Evolutionary conservation across 1,284 basidiomycete species (phyloP).

Genomic region (Cutaneotrichosporon cutaneum): DNA sequence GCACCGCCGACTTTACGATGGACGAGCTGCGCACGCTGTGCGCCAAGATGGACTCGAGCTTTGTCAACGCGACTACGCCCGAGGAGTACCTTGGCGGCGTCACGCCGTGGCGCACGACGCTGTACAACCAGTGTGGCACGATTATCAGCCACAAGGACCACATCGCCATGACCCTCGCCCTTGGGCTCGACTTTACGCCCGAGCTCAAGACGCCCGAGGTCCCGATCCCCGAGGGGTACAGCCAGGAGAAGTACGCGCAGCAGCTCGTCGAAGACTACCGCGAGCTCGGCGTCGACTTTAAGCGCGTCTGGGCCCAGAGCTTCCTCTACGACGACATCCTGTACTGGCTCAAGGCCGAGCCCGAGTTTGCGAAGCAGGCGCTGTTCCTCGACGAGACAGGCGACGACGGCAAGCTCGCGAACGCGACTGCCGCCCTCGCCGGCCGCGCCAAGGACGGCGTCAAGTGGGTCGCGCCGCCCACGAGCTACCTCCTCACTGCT

Average conservation of each 20-base stretch:
- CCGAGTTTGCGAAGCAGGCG: conserved; percentile 24
- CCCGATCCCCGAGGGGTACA: conserved; percentile 27
- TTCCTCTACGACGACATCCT: conserved; percentile 26
- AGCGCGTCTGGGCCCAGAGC: conserved; percentile 25
- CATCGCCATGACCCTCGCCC: conserved; percentile 18
- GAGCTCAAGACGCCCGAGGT: conserved; percentile 27
- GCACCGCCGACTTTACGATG: conserved; percentile 27
- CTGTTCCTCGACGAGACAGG: conserved; percentile 23
- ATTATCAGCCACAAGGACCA: conserved; percentile 24
- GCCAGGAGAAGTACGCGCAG: conserved; percentile 24
- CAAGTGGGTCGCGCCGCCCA: conserved; percentile 20
- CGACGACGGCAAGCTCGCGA: conserved; percentile 8
- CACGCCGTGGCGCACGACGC: conserved; percentile 17
- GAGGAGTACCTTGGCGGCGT: conserved; percentile 22
- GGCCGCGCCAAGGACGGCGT: conserved; percentile 21
- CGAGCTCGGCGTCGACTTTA: conserved; percentile 11
- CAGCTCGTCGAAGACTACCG: conserved; percentile 24
- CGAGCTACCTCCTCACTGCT: conserved; percentile 19
- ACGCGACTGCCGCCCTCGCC: conserved; percentile 12
- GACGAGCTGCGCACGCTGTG: conserved; percentile 26
- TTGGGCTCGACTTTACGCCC: conserved; percentile 27
- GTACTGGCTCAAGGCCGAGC: conserved; percentile 22
- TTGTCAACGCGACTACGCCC: conserved; percentile 19
- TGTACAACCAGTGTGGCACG: conserved; percentile 26
- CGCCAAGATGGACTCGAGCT: conserved; percentile 26